Evolutionary conservation across 768 basidiomycete genomes (phyloP).

Genomic region (Rhodotorula kratochvilovae): DNA sequence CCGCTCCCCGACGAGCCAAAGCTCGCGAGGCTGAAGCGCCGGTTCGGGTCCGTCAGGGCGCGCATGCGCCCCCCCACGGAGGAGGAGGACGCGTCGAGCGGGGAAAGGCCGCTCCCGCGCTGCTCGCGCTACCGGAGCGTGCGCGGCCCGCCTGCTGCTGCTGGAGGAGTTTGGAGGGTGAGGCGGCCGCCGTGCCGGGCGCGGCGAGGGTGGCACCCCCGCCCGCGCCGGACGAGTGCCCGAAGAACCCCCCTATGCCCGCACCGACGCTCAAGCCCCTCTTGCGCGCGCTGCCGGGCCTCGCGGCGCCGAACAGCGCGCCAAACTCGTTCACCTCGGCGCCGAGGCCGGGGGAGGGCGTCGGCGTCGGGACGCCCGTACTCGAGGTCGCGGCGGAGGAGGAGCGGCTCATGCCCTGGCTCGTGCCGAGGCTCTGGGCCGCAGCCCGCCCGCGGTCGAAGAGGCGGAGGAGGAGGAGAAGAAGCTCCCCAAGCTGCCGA

Average conservation of each 20-base stretch:
- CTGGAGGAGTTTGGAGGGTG: neutral
- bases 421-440: neutral
- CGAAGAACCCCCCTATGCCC: slow-evolving; percentile 19
- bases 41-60: slow-evolving; percentile 29
- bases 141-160: neutral
- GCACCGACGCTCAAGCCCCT: slow-evolving; percentile 35
- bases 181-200: too few species aligned
- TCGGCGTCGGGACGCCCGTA: neutral
- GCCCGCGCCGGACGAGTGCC: neutral
- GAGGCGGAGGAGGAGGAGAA: neutral
- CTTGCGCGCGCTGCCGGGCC: slow-evolving; percentile 16
- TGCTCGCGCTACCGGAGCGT: neutral
- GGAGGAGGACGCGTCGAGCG: neutral
- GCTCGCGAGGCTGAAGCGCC: slow-evolving; percentile 12
- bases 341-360: neutral
- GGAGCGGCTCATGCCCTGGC: slow-evolving; percentile 10
- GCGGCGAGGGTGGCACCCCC: neutral
- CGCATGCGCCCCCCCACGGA: slow-evolving; percentile 20
- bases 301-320: slow-evolving; percentile 23
- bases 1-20: neutral
- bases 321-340: slow-evolving; percentile 33
- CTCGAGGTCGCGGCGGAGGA: slow-evolving; percentile 7
- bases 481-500: slow-evolving; percentile 15
- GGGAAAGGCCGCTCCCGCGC: neutral
- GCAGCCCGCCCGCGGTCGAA: neutral